These are phyloP conservation scores for Dalbergia oliveri DNA, from an alignment of 306 rosid species.

Conservation along the genomic window DNA sequence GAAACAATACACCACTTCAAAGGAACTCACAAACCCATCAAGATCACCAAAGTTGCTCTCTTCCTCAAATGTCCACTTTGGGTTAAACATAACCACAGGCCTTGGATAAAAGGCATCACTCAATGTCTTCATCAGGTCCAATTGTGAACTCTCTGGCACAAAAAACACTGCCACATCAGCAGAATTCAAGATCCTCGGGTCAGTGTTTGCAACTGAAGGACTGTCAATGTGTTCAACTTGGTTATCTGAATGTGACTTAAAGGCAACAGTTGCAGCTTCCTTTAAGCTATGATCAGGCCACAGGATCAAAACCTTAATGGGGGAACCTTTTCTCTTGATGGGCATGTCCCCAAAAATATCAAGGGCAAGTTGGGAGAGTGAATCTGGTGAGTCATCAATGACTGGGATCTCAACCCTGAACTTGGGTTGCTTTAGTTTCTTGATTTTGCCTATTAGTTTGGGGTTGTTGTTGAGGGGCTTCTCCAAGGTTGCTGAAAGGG, in stretches of 20 bases:
- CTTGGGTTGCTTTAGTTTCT: constrained; percentile 78
- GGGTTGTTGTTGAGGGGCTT: constrained; percentile 88
- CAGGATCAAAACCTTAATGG: constrained; percentile 57
- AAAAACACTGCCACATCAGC: constrained; percentile 75
- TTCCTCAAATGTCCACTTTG: constrained; percentile 86
- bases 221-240: constrained; percentile 64
- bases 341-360: constrained; percentile 67
- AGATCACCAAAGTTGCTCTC: constrained; percentile 70
- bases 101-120: constrained; percentile 70
- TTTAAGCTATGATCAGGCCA: constrained; percentile 63
- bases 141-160: constrained; percentile 65
- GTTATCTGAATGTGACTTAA: constrained; percentile 55
- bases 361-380: constrained; percentile 72
- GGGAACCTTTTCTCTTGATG: constrained; percentile 72
- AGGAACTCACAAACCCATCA: constrained; percentile 69
- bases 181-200: constrained; percentile 55
- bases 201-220: constrained; percentile 51
- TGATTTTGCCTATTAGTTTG: constrained; percentile 66
- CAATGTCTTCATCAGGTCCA: constrained; percentile 56
- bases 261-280: constrained; percentile 63
- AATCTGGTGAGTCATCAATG: constrained; percentile 74
- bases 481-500: constrained; percentile 75
- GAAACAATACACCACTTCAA: constrained; percentile 89
- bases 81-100: constrained; percentile 87
- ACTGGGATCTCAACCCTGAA: constrained; percentile 82